Percentiles rank a stretch among this genome's conserved stretches.
Conservation (phyloP, 2,329 filamentous ascomycete genomes). For the Neonectria faginata region DNA sequence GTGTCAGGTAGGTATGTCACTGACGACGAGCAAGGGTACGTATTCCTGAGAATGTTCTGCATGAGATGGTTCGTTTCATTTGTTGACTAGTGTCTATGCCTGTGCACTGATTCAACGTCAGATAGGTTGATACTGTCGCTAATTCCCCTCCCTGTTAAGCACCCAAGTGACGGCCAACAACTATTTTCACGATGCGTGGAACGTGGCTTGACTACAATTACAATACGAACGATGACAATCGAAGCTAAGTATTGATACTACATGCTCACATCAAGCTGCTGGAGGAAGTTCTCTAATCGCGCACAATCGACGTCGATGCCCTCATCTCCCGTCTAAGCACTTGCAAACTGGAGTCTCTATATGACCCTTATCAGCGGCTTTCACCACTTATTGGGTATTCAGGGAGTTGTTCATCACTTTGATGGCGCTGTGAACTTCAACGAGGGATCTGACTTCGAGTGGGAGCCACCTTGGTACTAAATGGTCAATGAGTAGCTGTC, state of each 20-base stretch:
- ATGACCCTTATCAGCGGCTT: background rate
- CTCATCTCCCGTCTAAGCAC: background rate
- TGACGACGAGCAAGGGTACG: constrained; percentile 51
- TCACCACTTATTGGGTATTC: background rate
- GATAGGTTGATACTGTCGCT: constrained; percentile 15
- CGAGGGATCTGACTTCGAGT: constrained; percentile 26
- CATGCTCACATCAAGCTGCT: constrained; percentile 5
- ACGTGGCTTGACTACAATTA: constrained; percentile 45
- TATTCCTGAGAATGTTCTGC: too few relatives aligned
- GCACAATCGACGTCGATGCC: constrained; percentile 12
- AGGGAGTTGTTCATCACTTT: too few relatives aligned
- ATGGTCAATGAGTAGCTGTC: constrained; percentile 52
- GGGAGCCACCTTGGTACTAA: constrained; percentile 53
- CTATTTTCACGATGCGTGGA: constrained; percentile 40
- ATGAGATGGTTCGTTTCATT: too few relatives aligned
- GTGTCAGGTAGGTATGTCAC: constrained; percentile 54
- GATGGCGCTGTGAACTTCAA: too few relatives aligned
- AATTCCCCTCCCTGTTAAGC: background rate
- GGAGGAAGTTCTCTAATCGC: constrained; percentile 7
- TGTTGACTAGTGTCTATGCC: too few relatives aligned
- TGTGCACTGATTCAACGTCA: too few relatives aligned
- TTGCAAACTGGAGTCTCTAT: too few relatives aligned
- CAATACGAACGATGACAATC: background rate
- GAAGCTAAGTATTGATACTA: background rate
- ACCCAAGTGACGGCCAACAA: constrained; percentile 2